Percentiles rank a stretch among this genome's conserved stretches.
Evolutionary conservation across 306 rosid genomes (phyloP).

Genomic region (Medicago arabica): DNA sequence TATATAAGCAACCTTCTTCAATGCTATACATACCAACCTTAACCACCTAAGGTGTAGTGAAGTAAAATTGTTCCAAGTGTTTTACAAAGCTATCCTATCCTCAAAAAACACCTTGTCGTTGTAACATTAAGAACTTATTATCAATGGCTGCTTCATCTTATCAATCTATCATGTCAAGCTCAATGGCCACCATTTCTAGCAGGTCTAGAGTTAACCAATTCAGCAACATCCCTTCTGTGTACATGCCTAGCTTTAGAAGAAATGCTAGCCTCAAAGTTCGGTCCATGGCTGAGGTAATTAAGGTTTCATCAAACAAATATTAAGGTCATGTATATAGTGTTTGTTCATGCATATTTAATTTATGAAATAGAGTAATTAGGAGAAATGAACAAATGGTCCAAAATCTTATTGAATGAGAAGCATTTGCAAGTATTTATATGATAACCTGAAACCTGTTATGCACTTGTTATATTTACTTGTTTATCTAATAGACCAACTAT

Average conservation of each 20-base stretch:
- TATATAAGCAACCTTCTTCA: conserved; percentile 40
- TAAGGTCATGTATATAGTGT: neutral
- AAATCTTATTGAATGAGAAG: too few species aligned
- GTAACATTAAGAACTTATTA: neutral
- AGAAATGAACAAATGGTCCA: too few species aligned
- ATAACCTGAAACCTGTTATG: too few species aligned
- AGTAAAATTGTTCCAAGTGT: too few species aligned
- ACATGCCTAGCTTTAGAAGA: conserved; percentile 20
- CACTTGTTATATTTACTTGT: too few species aligned
- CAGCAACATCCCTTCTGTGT: conserved; percentile 33
- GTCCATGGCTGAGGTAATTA: conserved; percentile 51
- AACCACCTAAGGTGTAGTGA: neutral
- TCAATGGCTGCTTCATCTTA: conserved; percentile 55
- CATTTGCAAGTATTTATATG: too few species aligned
- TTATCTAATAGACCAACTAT: too few species aligned
- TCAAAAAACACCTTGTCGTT: neutral
- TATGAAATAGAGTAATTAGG: too few species aligned
- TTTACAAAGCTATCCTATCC: neutral
- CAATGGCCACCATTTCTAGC: conserved; percentile 33
- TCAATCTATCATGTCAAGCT: conserved; percentile 50
- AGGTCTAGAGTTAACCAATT: conserved; percentile 43
- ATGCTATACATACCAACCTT: neutral
- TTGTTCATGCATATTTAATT: neutral
- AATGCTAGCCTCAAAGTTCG: conserved; percentile 40
- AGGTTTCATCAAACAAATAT: neutral